phyloP scores from a whole-genome alignment of 139 green algal genomes.

The Coelastrella sp. region DNA sequence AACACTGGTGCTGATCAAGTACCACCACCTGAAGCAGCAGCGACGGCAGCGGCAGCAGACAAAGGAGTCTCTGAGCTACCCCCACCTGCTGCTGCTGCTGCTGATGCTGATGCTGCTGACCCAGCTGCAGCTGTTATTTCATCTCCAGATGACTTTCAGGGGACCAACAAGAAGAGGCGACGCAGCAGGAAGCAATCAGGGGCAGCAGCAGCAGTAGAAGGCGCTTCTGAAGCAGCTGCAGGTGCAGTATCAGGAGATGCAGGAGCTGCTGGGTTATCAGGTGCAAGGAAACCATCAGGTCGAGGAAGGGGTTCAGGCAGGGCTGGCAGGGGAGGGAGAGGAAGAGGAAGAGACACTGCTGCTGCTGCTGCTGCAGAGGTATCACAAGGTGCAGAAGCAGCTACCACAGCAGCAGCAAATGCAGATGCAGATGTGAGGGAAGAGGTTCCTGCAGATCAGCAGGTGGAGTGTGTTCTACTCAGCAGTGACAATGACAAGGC shows the following conservation, averaged over 20 bases:
- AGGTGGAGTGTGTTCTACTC: neutral
- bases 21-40: neutral
- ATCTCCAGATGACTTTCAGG: slow-evolving; percentile 19
- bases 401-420: neutral
- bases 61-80: neutral
- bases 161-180: neutral
- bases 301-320: neutral
- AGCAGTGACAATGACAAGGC: neutral
- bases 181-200: neutral
- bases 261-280: neutral
- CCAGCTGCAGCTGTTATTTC: neutral
- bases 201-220: neutral
- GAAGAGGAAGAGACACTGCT: neutral
- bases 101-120: neutral
- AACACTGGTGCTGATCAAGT: neutral
- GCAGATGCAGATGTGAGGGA: neutral
- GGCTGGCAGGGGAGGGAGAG: neutral
- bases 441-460: neutral
- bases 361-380: neutral
- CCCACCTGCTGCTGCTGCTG: slow-evolving; percentile 2
- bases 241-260: neutral
- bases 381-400: neutral
- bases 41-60: slow-evolving; percentile 3
- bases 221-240: neutral
- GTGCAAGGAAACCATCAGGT: neutral